Base-by-base conservation (phyloP, 768 basidiomycete genomes). In the Pisolithus tinctorius region DNA sequence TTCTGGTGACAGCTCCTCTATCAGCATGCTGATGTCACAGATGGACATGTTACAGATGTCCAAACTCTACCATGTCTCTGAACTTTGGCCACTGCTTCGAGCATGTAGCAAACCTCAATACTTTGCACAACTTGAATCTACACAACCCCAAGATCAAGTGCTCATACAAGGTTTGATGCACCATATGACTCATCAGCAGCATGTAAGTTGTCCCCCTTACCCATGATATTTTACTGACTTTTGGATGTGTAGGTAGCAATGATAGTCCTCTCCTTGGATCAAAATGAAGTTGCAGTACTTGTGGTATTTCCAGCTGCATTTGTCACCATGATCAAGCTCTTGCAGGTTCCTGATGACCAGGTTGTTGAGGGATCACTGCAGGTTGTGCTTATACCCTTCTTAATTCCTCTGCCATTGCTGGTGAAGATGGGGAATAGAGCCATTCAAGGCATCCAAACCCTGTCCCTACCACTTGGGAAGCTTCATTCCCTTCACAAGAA, bases 51-150 rank as follows among this genome's bases (percentile, higher is more conserved):
- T 87, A 11, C 62, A 64, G 25, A 69, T 83, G 26, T 58, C 67
- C 10, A 77, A 70, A 41, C 65, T 86, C 4, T 75, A 84, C 58
- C 65, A 78, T 55, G 60, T 74, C 7, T 55, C 66, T 8, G 79
- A 84, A 48, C 55, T 85, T 20, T 58, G 66, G 17, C 51, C 71
- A 2, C 65, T 87, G 11, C 60, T 83, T 39, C 67, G 66, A 9
- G 76, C 79, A 6, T 82, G 80, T 59, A 69, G 74, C 27, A 68
- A 66, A 16, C 65, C 73, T 16, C 70, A 78, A 20, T 85, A 86
- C 53, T 68, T 77, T 56, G 84, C 76, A 3, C 73, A 71, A 49
- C 54, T 88, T 5, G 70, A 66, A 25, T 69, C 78, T 30, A 63
- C 60, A 27, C 65, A 67, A 9, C 66, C 69, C 3, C 59, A 60